A percentile compares a stretch with the other conserved stretches of the same genome.
Evolutionary conservation across 768 basidiomycete genomes (phyloP).

Genomic region (Daedaleopsis sinensis): DNA sequence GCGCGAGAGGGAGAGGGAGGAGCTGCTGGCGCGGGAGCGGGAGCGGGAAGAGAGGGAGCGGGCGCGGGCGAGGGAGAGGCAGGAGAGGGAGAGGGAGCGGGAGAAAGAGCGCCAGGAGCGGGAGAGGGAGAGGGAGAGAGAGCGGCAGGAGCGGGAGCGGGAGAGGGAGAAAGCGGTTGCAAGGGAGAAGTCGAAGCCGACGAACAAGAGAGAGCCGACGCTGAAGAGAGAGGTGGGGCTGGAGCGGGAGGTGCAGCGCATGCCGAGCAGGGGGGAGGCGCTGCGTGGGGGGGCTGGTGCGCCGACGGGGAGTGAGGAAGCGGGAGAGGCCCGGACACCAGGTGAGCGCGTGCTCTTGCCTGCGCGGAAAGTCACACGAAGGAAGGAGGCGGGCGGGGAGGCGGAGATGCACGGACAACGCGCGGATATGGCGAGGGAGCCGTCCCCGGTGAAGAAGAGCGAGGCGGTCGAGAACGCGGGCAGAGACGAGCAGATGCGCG

Average conservation of each 20-base stretch:
- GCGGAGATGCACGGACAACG: background rate
- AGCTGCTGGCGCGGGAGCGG: background rate
- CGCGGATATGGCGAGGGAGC: background rate
- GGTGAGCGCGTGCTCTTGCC: slow-evolving; percentile 19
- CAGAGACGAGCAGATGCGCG: background rate
- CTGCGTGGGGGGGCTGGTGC: background rate
- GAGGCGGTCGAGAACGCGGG: background rate
- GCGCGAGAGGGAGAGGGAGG: background rate
- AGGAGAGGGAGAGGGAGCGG: background rate
- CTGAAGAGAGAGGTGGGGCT: background rate
- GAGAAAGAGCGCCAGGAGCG: background rate
- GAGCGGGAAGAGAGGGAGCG: background rate
- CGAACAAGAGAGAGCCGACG: background rate
- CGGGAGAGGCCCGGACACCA: background rate
- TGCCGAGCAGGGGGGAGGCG: slow-evolving; percentile 8
- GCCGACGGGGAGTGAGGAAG: background rate
- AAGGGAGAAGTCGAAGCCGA: slow-evolving; percentile 2
- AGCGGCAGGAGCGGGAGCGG: background rate
- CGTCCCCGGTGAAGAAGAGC: background rate
- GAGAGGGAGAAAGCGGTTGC: background rate
- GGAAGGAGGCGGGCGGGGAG: background rate
- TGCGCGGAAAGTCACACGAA: slow-evolving; percentile 7
- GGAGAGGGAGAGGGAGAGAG: background rate
- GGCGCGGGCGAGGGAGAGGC: background rate
- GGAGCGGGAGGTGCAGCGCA: slow-evolving; percentile 5